phyloP scores from a whole-genome alignment of 768 basidiomycete genomes.

The Kwoniella mangroviensis region DNA sequence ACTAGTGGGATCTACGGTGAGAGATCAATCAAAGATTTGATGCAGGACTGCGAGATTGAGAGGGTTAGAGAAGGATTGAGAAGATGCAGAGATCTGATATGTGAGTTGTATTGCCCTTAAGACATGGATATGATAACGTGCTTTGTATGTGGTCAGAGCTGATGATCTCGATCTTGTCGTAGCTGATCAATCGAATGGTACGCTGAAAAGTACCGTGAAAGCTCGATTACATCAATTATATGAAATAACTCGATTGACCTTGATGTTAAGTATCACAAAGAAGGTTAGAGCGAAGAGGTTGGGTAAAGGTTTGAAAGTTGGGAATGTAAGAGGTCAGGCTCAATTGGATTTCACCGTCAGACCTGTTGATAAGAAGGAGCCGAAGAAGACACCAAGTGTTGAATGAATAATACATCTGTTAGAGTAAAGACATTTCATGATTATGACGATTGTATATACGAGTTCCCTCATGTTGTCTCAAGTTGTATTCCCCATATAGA shows the following conservation, averaged over 20 bases:
- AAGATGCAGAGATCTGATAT: slow-evolving; percentile 18
- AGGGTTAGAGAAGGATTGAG: slow-evolving; percentile 10
- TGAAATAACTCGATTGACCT: slow-evolving; percentile 17
- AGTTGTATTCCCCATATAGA: no score
- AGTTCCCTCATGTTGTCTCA: no score
- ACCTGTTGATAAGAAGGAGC: no score
- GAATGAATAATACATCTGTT: no score
- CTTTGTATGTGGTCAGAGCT: no score
- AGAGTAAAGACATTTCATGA: no score
- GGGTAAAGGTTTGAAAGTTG: slow-evolving; percentile 29
- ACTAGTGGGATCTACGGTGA: not conserved
- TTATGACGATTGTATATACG: no score
- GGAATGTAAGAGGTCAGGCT: slow-evolving; percentile 29
- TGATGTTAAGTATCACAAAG: slow-evolving; percentile 20
- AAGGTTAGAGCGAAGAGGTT: slow-evolving; percentile 12
- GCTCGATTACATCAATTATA: slow-evolving; percentile 30
- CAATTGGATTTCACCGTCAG: slow-evolving; percentile 26
- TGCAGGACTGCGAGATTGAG: slow-evolving; percentile 17
- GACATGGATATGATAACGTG: no score
- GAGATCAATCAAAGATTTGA: slow-evolving; percentile 18
- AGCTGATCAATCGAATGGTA: slow-evolving; percentile 20
- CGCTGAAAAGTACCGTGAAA: slow-evolving; percentile 28
- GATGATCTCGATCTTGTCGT: not conserved
- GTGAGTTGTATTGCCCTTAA: slow-evolving; percentile 31
- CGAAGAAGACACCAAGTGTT: no score